These are phyloP conservation scores for Scheffersomyces illinoinensis DNA, from an alignment of 1,139 yeast genomes.

Conservation along the genomic window DNA sequence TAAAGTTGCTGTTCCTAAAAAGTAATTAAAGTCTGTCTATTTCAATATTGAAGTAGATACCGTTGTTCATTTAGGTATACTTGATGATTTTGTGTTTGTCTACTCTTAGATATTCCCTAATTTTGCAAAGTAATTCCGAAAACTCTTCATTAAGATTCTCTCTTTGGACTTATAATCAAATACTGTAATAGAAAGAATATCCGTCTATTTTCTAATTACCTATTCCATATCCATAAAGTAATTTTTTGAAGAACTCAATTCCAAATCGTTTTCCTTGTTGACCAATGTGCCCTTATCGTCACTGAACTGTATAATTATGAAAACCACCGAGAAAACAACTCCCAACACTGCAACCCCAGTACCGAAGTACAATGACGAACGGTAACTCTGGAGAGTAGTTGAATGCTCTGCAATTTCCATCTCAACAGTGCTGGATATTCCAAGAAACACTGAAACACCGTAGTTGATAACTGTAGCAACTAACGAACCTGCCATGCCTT, in stretches of 20 bases:
- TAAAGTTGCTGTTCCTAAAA: no score
- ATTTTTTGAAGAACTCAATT: background rate
- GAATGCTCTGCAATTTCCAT: constrained; percentile 25
- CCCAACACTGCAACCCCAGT: constrained; percentile 39
- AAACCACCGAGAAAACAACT: constrained; percentile 28
- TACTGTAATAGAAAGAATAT: no score
- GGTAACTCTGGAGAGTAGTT: constrained; percentile 30
- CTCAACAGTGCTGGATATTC: constrained; percentile 53
- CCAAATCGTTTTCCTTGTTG: background rate
- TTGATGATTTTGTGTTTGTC: background rate
- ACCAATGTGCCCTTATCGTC: constrained; percentile 4
- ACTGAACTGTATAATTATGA: constrained; percentile 26
- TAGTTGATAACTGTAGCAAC: constrained; percentile 57
- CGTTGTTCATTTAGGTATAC: background rate
- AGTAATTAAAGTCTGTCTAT: no score
- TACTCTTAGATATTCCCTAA: no score
- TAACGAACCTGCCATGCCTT: constrained; percentile 62
- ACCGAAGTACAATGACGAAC: constrained; percentile 47
- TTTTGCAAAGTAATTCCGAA: background rate
- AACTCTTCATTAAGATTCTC: no score
- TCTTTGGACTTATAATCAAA: background rate
- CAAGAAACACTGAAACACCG: constrained; percentile 53
- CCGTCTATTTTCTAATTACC: background rate
- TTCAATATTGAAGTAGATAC: background rate
- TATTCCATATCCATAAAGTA: background rate